Evolutionary conservation across 1,139 yeast species (phyloP).

Genomic region (Sugiyamaella pinicola): DNA sequence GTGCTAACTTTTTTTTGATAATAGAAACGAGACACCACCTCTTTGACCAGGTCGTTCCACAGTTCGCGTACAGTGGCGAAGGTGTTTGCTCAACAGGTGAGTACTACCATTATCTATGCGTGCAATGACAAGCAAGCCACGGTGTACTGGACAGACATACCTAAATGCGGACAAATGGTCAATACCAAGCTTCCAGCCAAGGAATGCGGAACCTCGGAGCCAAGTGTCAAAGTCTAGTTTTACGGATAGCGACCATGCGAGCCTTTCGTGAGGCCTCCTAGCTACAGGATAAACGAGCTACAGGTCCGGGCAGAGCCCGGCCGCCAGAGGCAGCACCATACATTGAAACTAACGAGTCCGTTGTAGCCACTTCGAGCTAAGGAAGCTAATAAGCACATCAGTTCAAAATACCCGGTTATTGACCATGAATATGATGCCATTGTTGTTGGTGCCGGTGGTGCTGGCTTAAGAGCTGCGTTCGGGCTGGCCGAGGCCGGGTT

Average conservation of each 20-base stretch:
- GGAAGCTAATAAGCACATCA: slow-evolving; percentile 44
- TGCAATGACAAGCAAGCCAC: background rate
- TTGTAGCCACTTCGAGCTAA: slow-evolving; percentile 37
- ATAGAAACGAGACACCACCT: slow-evolving; percentile 10
- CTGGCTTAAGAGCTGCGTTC: slow-evolving; percentile 97
- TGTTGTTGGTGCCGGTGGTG: slow-evolving; percentile 99
- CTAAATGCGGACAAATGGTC: background rate
- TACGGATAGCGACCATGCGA: too few species aligned
- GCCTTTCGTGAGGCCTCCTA: too few species aligned
- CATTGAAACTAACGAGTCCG: slow-evolving; percentile 5
- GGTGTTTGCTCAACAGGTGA: slow-evolving; percentile 36
- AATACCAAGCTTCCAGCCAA: too few species aligned
- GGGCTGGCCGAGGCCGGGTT: slow-evolving; percentile 97
- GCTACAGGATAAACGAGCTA: too few species aligned
- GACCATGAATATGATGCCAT: slow-evolving; percentile 97
- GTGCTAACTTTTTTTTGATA: background rate
- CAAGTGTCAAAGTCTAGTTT: too few species aligned
- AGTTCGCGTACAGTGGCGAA: slow-evolving; percentile 33
- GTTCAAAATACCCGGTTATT: slow-evolving; percentile 82
- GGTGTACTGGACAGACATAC: background rate
- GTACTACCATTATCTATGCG: too few species aligned
- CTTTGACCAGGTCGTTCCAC: slow-evolving; percentile 35
- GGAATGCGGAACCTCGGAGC: too few species aligned
- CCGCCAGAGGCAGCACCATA: too few species aligned
- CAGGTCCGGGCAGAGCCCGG: too few species aligned